Evolutionary conservation across 257 asterid genomes (phyloP).

Genomic region (Paraleonurus japonicus): DNA sequence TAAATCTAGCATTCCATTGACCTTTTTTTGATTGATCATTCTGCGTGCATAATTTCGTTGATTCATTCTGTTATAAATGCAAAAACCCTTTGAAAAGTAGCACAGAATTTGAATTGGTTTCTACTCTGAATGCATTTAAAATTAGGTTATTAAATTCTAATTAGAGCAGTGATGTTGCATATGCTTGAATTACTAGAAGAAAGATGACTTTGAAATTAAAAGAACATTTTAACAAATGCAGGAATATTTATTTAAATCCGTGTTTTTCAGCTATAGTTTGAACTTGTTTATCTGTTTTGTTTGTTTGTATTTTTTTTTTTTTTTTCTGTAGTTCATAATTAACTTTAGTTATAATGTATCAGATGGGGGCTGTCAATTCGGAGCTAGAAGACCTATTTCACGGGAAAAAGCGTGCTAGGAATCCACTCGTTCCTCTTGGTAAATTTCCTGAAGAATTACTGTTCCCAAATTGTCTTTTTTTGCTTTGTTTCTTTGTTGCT

Average conservation of each 20-base stretch:
- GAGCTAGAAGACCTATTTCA: conserved; percentile 67
- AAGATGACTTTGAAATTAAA: not conserved
- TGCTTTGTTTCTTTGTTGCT: too few relatives aligned
- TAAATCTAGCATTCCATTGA: not conserved
- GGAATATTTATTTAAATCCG: not conserved
- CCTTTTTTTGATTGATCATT: not conserved
- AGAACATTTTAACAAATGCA: not conserved
- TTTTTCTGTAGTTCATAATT: conserved; percentile 2
- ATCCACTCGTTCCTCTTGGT: conserved; percentile 87
- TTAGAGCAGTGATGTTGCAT: conserved; percentile 16
- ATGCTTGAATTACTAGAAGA: not conserved
- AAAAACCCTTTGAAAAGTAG: not conserved
- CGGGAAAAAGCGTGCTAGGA: conserved; percentile 64
- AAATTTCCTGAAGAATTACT: conserved; percentile 14
- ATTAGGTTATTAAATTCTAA: conserved; percentile 1
- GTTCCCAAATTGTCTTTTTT: not conserved
- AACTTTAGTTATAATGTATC: conserved; percentile 18
- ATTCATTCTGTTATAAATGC: not conserved
- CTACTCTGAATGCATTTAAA: not conserved
- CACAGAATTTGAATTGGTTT: not conserved
- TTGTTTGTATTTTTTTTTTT: not conserved
- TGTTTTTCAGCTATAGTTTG: not conserved
- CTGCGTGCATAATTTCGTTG: not conserved
- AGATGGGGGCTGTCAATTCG: conserved; percentile 68
- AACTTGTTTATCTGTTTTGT: too few relatives aligned